Evolutionary conservation across 805 yeast species (phyloP).

Genomic region (Saccharomycopsis fodiens): DNA sequence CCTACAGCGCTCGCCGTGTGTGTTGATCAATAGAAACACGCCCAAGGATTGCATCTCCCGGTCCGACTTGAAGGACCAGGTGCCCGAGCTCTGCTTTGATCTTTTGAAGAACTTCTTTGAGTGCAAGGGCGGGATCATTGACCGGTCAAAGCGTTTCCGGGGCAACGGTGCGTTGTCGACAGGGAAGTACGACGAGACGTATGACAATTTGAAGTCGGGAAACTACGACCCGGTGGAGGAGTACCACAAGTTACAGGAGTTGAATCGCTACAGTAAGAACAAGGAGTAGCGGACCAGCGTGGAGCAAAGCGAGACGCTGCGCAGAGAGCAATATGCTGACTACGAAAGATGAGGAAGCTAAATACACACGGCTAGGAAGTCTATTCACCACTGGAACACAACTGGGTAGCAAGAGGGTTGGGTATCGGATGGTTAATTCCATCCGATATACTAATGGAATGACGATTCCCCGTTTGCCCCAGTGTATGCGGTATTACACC

Average conservation of each 20-base stretch:
- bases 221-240: slow-evolving; percentile 79
- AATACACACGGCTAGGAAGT: no score
- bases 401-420: no score
- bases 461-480: no score
- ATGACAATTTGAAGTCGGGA: slow-evolving; percentile 71
- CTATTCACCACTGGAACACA: no score
- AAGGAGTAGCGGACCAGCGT: neutral
- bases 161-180: slow-evolving; percentile 93
- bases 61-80: slow-evolving; percentile 63
- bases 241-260: slow-evolving; percentile 56
- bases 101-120: slow-evolving; percentile 81
- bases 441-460: no score
- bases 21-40: slow-evolving; percentile 77
- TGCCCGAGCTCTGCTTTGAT: slow-evolving; percentile 85
- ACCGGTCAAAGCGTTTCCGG: slow-evolving; percentile 82
- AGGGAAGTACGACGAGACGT: slow-evolving; percentile 86
- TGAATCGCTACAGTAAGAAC: slow-evolving; percentile 40
- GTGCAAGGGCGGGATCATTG: slow-evolving; percentile 86
- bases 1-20: slow-evolving; percentile 94
- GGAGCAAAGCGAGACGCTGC: no score
- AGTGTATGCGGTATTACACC: no score
- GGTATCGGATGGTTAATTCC: no score
- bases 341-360: no score
- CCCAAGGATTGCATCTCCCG: slow-evolving; percentile 83
- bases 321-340: no score